These are phyloP conservation scores for Cucumis melo DNA, from an alignment of 306 rosid species.

Conservation along the genomic window DNA sequence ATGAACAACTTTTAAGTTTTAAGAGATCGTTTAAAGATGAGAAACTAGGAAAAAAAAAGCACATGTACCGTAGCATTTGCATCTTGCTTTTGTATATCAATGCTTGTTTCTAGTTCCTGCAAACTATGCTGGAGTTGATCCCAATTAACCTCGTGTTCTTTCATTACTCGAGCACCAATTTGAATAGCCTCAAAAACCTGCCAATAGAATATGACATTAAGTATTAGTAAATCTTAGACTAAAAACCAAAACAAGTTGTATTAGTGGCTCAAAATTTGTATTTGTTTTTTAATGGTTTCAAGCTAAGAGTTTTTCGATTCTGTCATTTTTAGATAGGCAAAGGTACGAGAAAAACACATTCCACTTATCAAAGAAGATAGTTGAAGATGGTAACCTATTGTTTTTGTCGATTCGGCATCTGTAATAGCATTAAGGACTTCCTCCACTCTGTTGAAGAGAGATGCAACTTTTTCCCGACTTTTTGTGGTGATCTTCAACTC, in stretches of 20 bases:
- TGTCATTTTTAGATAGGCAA: not conserved
- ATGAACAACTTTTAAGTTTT: not conserved
- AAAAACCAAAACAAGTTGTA: not conserved
- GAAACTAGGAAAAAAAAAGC: not conserved
- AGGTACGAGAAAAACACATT: not conserved
- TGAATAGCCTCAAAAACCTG: conserved; percentile 89
- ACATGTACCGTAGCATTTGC: conserved; percentile 52
- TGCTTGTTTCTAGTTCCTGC: conserved; percentile 65
- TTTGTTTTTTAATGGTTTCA: not conserved
- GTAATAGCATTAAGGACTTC: conserved; percentile 54
- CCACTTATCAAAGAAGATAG: not conserved
- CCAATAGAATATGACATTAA: conserved; percentile 7
- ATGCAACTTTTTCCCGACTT: conserved; percentile 62
- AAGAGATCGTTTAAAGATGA: not conserved
- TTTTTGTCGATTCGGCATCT: conserved; percentile 72
- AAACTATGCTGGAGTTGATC: conserved; percentile 64
- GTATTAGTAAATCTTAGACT: not conserved
- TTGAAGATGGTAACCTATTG: conserved; percentile 20
- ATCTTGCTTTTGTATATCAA: conserved; percentile 65
- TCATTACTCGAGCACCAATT: conserved; percentile 69
- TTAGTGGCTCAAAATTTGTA: not conserved
- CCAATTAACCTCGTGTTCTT: conserved; percentile 49
- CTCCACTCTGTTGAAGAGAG: conserved; percentile 73
- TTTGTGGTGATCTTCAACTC: conserved; percentile 48
- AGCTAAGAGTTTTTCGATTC: not conserved